A percentile compares a stretch with the other conserved stretches of the same genome.
Evolutionary conservation across 495 filamentous ascomycete genomes (phyloP).

Genomic region (Talaromyces proteolyticus): DNA sequence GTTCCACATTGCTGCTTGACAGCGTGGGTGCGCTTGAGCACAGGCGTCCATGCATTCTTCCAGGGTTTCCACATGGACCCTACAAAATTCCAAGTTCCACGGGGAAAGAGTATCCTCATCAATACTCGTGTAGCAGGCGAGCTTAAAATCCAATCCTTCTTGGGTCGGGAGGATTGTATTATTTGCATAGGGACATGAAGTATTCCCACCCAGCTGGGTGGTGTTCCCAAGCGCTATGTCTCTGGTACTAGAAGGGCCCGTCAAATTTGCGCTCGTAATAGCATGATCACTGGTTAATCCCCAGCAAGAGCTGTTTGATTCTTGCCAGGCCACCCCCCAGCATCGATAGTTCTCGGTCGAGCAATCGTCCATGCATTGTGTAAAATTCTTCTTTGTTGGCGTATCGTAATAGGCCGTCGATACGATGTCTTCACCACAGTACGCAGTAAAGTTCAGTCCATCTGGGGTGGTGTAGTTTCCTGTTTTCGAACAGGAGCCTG

Average conservation of each 20-base stretch:
- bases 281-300: not conserved
- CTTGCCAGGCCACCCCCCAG: not conserved
- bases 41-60: slow-evolving; percentile 5
- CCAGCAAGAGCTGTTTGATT: slow-evolving; percentile 5
- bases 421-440: slow-evolving; percentile 1
- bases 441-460: slow-evolving; percentile 3
- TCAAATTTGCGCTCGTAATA: not conserved
- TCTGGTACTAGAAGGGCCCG: not conserved
- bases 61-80: not conserved
- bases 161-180: not conserved
- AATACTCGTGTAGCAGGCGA: not conserved
- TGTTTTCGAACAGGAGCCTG: too few relatives aligned
- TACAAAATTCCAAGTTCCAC: not conserved
- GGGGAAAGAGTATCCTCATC: not conserved
- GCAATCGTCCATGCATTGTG: not conserved
- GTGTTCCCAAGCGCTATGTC: not conserved
- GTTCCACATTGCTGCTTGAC: not conserved
- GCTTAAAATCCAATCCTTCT: not conserved
- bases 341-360: not conserved
- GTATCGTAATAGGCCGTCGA: not conserved
- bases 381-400: not conserved
- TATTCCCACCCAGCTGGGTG: not conserved
- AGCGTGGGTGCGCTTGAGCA: not conserved
- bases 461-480: slow-evolving; percentile 5
- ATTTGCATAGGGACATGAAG: slow-evolving; percentile 2